Evolutionary conservation across 2,329 filamentous ascomycete genomes (phyloP).

Genomic region (Colletotrichum liaoningense): DNA sequence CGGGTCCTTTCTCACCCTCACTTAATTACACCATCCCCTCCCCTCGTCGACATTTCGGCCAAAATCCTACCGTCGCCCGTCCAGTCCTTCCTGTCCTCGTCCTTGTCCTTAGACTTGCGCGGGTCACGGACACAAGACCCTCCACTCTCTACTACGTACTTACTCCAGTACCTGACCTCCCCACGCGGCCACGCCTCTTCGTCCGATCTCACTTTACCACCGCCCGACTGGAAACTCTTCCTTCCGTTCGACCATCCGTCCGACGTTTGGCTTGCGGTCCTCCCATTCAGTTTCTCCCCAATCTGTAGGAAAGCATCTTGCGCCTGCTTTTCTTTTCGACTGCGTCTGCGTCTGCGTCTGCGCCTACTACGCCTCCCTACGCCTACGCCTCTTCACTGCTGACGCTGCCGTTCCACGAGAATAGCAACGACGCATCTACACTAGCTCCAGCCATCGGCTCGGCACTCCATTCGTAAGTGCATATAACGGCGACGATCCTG

Average conservation of each 20-base stretch:
- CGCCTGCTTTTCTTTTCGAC: conserved; percentile 7
- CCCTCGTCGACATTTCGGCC: conserved; percentile 7
- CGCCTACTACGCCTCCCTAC: background rate
- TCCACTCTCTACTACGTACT: background rate
- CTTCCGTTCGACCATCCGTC: conserved; percentile 23
- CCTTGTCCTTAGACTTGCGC: conserved; percentile 2
- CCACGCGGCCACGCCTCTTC: conserved; percentile 24
- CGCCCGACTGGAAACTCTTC: conserved; percentile 24
- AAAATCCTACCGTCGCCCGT: background rate
- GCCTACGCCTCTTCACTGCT: background rate
- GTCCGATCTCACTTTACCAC: conserved; percentile 21
- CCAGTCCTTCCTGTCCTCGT: conserved; percentile 1
- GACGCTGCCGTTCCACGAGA: conserved; percentile 11
- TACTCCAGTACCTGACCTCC: background rate
- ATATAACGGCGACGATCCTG: conserved; percentile 6
- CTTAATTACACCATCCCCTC: conserved; percentile 23
- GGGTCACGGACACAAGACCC: conserved; percentile 20
- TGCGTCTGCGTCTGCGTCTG: background rate
- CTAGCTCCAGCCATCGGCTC: background rate
- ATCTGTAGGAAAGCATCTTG: background rate
- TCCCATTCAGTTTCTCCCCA: background rate
- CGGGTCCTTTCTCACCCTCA: background rate
- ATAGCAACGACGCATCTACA: conserved; percentile 16
- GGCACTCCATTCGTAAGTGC: conserved; percentile 20
- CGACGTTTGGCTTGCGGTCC: conserved; percentile 26